Conservation (phyloP, 2,329 filamentous ascomycete genomes). For the Fusarium penzigii region DNA sequence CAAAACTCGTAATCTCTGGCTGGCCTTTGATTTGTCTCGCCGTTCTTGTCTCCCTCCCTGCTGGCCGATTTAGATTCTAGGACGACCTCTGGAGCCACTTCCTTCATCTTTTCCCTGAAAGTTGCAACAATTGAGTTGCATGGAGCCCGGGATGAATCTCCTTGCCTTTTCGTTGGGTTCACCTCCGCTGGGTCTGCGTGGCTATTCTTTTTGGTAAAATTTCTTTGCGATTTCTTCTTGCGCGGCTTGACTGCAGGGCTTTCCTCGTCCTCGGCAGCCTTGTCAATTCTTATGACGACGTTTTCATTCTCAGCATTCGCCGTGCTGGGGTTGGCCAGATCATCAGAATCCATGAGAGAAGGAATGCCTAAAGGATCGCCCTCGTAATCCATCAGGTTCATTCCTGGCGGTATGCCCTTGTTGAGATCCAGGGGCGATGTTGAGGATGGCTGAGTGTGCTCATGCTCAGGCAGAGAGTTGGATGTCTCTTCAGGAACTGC, state of each 20-base stretch:
- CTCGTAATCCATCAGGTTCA: slow-evolving; percentile 17
- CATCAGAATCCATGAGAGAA: slow-evolving; percentile 13
- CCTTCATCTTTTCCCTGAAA: neutral
- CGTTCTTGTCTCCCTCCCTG: neutral
- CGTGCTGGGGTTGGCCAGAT: neutral
- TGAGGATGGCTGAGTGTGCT: neutral
- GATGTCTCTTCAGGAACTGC: neutral
- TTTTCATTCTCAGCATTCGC: neutral
- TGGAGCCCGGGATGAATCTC: no score
- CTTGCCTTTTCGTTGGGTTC: neutral
- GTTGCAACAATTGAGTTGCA: neutral
- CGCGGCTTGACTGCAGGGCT: no score
- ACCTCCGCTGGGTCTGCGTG: no score
- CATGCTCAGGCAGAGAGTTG: neutral
- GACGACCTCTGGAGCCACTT: neutral
- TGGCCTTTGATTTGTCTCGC: neutral
- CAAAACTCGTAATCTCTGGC: neutral
- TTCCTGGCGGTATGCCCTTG: neutral
- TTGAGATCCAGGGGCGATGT: neutral
- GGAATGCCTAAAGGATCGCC: slow-evolving; percentile 11
- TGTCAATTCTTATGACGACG: neutral
- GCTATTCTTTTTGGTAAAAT: no score
- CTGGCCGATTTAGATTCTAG: neutral
- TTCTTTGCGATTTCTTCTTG: no score
- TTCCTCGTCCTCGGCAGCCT: no score